Evolutionary conservation across 768 basidiomycete species (phyloP), one percentile per base, ranked within the genome.

Genomic region (Phaeotremella skinneri): DNA sequence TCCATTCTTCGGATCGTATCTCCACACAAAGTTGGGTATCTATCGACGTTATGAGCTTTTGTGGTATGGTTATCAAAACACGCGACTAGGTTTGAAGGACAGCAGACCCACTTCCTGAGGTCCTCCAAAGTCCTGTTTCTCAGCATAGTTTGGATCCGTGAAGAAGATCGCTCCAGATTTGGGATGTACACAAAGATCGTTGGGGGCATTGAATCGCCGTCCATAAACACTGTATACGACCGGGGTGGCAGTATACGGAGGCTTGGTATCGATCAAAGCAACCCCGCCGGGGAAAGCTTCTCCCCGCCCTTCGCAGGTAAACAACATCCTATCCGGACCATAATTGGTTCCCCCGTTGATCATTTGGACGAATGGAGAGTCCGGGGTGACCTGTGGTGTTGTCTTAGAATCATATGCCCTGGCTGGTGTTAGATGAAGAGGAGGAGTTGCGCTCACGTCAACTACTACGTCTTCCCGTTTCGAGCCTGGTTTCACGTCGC

Each of bases 141-240:
- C 43, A 45, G 43, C 43, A 20, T 45, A 45, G 23, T 45, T 45
- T 9, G 43, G 43, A 45, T 45, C 43, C 11, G 43, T 45, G 20
- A 45, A 45, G 21, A 45, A 45, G 43, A 45, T 45, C 7, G 43
- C 43, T 45, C 43, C 43, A 23, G 43, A 45, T 14, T 11, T 45
- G 6, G 43, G 43, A 45, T 45, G 43, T 13, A 45, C 43, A 23
- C 43, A 45, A 20, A 45, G 43, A 45, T 45, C 43, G 20, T 45
- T 45, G 23, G 43, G 43, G 7, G 43, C 11, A 20, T 20, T 9
- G 43, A 45, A 45, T 20, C 43, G 11, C 23, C 43, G 13, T 21
- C 43, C 43, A 20, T 45, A 45, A 45, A 23, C 43, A 20, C 20
- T 45, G 21, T 45, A 45, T 6, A 45, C 43, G 21, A 45, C 43